These are phyloP conservation scores for Malus orientalis DNA, from an alignment of 306 rosid species.

Conservation along the genomic window DNA sequence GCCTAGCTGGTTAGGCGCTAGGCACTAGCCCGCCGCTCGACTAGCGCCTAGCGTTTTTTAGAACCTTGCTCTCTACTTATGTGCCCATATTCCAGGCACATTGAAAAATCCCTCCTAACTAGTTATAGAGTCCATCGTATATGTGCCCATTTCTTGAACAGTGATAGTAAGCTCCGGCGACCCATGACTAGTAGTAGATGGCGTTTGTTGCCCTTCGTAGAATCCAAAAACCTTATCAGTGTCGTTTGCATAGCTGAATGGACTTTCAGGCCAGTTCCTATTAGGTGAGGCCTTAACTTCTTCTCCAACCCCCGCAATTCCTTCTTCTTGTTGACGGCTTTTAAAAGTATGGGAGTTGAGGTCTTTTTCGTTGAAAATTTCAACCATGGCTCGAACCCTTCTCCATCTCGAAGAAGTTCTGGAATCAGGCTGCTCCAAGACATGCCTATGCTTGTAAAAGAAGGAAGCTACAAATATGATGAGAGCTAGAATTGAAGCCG, in stretches of 20 bases:
- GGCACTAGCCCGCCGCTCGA: no score
- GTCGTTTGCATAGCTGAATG: not conserved
- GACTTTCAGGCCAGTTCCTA: not conserved
- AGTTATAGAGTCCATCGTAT: no score
- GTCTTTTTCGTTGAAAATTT: slow-evolving; percentile 32
- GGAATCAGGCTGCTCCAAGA: slow-evolving; percentile 3
- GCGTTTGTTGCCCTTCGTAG: not conserved
- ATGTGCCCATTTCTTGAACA: not conserved
- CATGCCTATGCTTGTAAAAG: slow-evolving; percentile 25
- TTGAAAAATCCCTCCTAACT: no score
- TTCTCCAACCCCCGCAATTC: not conserved
- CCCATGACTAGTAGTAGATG: not conserved
- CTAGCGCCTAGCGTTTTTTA: no score
- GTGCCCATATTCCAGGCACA: accelerated
- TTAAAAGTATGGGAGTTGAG: slow-evolving; percentile 13
- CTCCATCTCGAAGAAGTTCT: not conserved
- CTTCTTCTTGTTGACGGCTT: not conserved
- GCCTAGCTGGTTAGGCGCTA: no score
- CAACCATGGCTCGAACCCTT: slow-evolving; percentile 2
- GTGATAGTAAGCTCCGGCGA: not conserved
- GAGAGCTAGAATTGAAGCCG: slow-evolving; percentile 31
- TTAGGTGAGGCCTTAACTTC: not conserved
- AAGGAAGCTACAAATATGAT: slow-evolving; percentile 23
- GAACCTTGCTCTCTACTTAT: no score
- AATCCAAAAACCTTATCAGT: not conserved